Evolutionary conservation across 345 rosid genomes (phyloP).

Genomic region (Clarkia xantiana): DNA sequence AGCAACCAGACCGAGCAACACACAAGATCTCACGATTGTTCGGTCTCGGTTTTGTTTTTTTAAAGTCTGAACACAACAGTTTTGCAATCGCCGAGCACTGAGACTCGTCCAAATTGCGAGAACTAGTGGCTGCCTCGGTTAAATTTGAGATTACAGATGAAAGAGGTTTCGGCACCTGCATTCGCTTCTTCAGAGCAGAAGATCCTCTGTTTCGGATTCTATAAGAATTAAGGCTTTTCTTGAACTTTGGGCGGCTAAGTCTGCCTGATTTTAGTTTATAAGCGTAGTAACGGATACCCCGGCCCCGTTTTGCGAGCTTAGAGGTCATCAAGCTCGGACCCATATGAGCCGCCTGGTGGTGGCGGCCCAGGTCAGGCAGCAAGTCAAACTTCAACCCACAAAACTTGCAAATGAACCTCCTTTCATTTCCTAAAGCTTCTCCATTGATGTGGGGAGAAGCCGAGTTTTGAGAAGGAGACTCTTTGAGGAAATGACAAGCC

Average conservation of each 20-base stretch:
- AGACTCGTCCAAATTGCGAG: constrained; percentile 42
- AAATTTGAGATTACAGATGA: constrained; percentile 16
- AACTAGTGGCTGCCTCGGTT: constrained; percentile 17
- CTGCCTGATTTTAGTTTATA: constrained; percentile 83
- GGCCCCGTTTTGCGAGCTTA: constrained; percentile 57
- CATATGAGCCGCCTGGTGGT: constrained; percentile 99
- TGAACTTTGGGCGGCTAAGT: constrained; percentile 72
- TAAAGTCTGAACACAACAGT: constrained; percentile 47
- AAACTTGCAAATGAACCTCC: constrained; percentile 67
- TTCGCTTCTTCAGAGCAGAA: constrained; percentile 58
- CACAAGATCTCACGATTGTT: constrained; percentile 66
- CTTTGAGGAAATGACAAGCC: constrained; percentile 12
- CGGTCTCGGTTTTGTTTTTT: constrained; percentile 77
- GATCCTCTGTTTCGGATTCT: constrained; percentile 57
- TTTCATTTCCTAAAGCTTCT: constrained; percentile 28
- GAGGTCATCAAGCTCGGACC: constrained; percentile 41
- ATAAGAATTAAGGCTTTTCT: constrained; percentile 74
- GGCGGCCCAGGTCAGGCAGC: constrained; percentile 96
- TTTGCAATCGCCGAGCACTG: constrained; percentile 61
- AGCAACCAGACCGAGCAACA: constrained; percentile 75
- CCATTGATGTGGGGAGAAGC: constrained; percentile 25
- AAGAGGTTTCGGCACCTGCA: constrained; percentile 51
- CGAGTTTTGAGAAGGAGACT: constrained; percentile 25
- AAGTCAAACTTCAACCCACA: constrained; percentile 87
- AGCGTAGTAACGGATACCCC: constrained; percentile 54